Evolutionary conservation across 441 rosid genomes (phyloP).

Genomic region (Mallotus japonicus): DNA sequence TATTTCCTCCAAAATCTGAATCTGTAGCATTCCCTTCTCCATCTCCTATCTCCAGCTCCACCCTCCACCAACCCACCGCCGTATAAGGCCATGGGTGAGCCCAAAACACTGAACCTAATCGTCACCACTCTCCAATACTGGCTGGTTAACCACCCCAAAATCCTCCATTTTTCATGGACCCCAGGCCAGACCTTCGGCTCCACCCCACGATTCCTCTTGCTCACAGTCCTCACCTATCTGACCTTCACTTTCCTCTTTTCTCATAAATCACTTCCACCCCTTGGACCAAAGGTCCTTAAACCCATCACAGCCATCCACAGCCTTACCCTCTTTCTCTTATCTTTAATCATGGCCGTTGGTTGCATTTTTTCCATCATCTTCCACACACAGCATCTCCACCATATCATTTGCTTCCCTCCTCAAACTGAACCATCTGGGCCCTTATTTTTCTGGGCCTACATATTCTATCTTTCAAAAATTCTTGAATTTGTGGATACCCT

Average conservation of each 20-base stretch:
- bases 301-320: slow-evolving; percentile 64
- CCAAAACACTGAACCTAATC: slow-evolving; percentile 4
- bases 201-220: slow-evolving; percentile 47
- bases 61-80: background rate
- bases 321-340: slow-evolving; percentile 43
- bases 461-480: slow-evolving; percentile 61
- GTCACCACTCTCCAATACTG: slow-evolving; percentile 41
- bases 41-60: background rate
- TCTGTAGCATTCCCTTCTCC: background rate
- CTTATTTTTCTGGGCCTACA: slow-evolving; percentile 64
- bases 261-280: slow-evolving; percentile 30
- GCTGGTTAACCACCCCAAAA: slow-evolving; percentile 63
- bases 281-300: slow-evolving; percentile 42
- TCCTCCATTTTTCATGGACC: slow-evolving; percentile 61
- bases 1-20: background rate
- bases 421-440: slow-evolving; percentile 42
- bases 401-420: slow-evolving; percentile 52
- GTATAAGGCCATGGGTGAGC: background rate
- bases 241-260: slow-evolving; percentile 43
- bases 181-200: slow-evolving; percentile 62
- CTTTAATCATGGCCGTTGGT: slow-evolving; percentile 57
- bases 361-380: slow-evolving; percentile 46
- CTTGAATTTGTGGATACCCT: slow-evolving; percentile 57
- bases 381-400: slow-evolving; percentile 23
- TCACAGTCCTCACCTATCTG: slow-evolving; percentile 51